Evolutionary conservation across 1,284 basidiomycete genomes (phyloP).

Genomic region (Nidula niveotomentosa): DNA sequence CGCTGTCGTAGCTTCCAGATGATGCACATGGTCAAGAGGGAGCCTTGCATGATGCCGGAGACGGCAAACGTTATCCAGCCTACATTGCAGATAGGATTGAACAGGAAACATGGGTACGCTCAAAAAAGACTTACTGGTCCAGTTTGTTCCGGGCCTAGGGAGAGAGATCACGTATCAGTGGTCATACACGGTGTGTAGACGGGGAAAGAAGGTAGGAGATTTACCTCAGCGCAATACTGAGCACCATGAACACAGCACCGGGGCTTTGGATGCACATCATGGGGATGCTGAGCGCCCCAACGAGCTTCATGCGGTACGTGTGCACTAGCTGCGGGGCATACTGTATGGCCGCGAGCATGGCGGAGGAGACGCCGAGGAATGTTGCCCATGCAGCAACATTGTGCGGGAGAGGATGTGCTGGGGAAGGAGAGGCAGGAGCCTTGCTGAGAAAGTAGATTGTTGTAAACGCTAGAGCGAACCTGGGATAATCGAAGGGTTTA

Average conservation of each 20-base stretch:
- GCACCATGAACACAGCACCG: slow-evolving; percentile 86
- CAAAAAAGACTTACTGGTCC: slow-evolving; percentile 64
- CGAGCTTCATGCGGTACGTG: slow-evolving; percentile 79
- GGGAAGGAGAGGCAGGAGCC: slow-evolving; percentile 54
- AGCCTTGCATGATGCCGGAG: slow-evolving; percentile 84
- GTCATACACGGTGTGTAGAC: not conserved
- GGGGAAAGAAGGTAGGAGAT: slow-evolving; percentile 15
- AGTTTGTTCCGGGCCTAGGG: slow-evolving; percentile 74
- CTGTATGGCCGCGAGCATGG: slow-evolving; percentile 78
- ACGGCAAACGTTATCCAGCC: slow-evolving; percentile 87
- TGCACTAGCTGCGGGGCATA: slow-evolving; percentile 87
- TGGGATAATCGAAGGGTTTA: slow-evolving; percentile 7
- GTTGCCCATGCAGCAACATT: slow-evolving; percentile 66
- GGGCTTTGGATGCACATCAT: slow-evolving; percentile 97
- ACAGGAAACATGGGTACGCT: not conserved
- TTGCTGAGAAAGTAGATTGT: too few species aligned
- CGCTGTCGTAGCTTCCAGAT: slow-evolving; percentile 79
- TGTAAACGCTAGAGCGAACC: slow-evolving; percentile 40
- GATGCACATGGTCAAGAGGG: slow-evolving; percentile 80
- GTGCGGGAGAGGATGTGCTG: slow-evolving; percentile 35
- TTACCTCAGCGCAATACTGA: slow-evolving; percentile 77
- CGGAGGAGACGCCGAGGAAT: slow-evolving; percentile 85
- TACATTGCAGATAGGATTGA: slow-evolving; percentile 19
- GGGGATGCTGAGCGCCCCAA: slow-evolving; percentile 89
- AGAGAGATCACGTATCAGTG: not conserved